These are phyloP conservation scores for Aspergillus carlsbadensis DNA, from an alignment of 495 filamentous ascomycete species.

Conservation along the genomic window DNA sequence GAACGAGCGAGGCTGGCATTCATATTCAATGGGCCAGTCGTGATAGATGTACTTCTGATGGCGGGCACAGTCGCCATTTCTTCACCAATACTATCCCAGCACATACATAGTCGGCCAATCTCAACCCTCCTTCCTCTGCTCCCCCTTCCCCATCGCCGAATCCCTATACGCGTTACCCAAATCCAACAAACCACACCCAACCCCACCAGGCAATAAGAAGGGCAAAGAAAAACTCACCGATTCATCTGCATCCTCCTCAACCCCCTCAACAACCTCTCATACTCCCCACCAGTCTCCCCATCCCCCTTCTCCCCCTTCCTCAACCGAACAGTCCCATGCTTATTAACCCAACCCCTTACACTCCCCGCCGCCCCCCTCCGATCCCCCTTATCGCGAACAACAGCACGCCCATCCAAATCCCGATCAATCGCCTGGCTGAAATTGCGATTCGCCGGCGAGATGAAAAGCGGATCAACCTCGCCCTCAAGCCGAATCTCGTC, in stretches of 20 bases:
- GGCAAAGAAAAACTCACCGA: not conserved
- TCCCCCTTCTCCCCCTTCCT: not conserved
- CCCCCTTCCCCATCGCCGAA: not conserved
- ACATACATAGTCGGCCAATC: not conserved
- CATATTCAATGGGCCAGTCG: too few species aligned
- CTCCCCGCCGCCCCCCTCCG: not conserved
- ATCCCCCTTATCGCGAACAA: not conserved
- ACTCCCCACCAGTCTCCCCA: not conserved
- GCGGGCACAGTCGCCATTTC: too few species aligned
- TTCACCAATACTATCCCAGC: too few species aligned
- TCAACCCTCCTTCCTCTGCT: not conserved
- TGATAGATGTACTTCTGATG: too few species aligned
- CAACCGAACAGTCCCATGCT: not conserved
- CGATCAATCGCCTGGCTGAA: not conserved
- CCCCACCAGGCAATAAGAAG: not conserved
- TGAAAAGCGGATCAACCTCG: conserved; percentile 9
- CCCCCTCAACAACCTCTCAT: conserved; percentile 13
- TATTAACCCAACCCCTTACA: conserved; percentile 13
- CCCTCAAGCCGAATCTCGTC: not conserved
- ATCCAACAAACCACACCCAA: not conserved
- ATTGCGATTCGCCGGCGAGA: conserved; percentile 9
- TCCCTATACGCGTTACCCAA: not conserved
- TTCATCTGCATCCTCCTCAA: conserved; percentile 17
- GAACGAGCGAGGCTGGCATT: too few species aligned
- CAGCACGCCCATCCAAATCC: not conserved